Base-by-base conservation (phyloP, 2,329 filamentous ascomycete species). In the Sporothrix luriei region DNA sequence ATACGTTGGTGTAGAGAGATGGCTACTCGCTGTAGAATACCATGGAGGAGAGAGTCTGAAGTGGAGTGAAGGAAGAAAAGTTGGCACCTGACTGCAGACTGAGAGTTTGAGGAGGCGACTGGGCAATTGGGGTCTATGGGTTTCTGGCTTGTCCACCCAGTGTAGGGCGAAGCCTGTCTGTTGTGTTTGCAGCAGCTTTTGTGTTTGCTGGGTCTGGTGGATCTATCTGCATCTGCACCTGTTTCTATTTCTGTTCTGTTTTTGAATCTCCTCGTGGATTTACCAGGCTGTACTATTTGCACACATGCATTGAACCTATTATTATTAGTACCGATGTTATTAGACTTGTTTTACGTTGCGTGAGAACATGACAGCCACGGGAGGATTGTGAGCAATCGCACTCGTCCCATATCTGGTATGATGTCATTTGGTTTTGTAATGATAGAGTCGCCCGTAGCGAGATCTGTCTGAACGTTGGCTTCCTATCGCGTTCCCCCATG, bases 211-310 rank as follows among this genome's bases (percentile, higher is more conserved):
- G 54, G 54, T 57, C 19, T n/a, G 29, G 54, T 38, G 29, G 19
- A n/a, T 40, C 2, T 38, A 33, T 33, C 5, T 33, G 33, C 33
- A 54, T 54, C 24, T 26, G 51, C 21, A 24, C 9, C 13, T 54
- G 21, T 14, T 26, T 24, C 5, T 29, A 5, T 46, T 46, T 46
- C 26, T 62, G 57, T 29, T 55, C 9, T 62, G 21, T 19, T 62
- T 49, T 64, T 46, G n/a, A n/a, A 46, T 62, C 11, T 62, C 59
- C 33, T 62, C 7, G 43, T 43, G 57, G 57, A 62, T 46, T 19
- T 46, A 46, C 14, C 38, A 62, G 57, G 38, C 38, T 62, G 57
- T 62, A 62, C 33, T 33, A 43, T 33, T 49, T 26, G 21, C 61
- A 49, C 26, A 24, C 61, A 49, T 49, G 40, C 9, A 43, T 43